A percentile compares a stretch with the other conserved stretches of the same genome.
Evolutionary conservation across 2,329 filamentous ascomycete genomes (phyloP).

Genomic region (Macroventuria anomochaeta): DNA sequence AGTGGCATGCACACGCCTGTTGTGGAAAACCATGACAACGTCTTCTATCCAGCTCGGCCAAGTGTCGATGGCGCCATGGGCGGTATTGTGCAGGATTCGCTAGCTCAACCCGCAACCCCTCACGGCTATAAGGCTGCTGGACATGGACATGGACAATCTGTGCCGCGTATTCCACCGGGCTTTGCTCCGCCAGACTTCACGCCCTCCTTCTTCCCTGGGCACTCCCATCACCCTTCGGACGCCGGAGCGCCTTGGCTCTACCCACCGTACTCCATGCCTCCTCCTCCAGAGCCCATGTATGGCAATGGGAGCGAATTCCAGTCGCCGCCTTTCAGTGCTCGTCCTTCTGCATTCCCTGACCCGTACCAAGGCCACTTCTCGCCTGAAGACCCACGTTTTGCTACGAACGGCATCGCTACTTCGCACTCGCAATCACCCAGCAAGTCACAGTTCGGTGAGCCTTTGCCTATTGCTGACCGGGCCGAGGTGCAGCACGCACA

Average conservation of each 20-base stretch:
- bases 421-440: constrained; percentile 45
- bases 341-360: constrained; percentile 27
- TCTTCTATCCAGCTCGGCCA: constrained; percentile 33
- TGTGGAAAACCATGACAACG: constrained; percentile 23
- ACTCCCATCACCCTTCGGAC: constrained; percentile 46
- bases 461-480: constrained; percentile 26
- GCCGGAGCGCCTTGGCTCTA: constrained; percentile 40
- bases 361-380: constrained; percentile 31
- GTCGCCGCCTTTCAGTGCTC: constrained; percentile 25
- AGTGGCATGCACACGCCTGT: constrained; percentile 33
- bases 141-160: constrained; percentile 26
- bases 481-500: constrained; percentile 28
- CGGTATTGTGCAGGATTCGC: constrained; percentile 48
- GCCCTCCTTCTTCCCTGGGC: constrained; percentile 41
- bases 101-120: constrained; percentile 41
- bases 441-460: constrained; percentile 38
- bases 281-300: constrained; percentile 33
- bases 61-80: constrained; percentile 49
- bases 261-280: constrained; percentile 38
- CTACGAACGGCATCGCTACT: constrained; percentile 35
- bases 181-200: constrained; percentile 40
- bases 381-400: constrained; percentile 20
- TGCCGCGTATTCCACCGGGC: constrained; percentile 41
- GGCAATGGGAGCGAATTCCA: constrained; percentile 35
- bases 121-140: constrained; percentile 26